phyloP scores from a whole-genome alignment of 306 rosid genomes.

The Inga oerstediana region DNA sequence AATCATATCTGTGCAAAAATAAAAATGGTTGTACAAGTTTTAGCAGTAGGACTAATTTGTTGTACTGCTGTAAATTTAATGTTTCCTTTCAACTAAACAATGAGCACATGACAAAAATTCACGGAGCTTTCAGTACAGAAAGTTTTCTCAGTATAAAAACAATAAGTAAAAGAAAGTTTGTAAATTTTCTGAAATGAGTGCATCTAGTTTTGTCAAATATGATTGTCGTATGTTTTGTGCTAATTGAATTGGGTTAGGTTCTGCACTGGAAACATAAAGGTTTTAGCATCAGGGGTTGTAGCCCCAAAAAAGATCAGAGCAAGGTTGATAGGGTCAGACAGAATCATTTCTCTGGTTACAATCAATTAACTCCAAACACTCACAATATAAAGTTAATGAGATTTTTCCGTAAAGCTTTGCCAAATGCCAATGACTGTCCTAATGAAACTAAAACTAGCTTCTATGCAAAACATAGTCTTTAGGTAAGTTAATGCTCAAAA shows the following conservation, averaged over 20 bases:
- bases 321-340: neutral
- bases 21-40: neutral
- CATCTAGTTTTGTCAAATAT: neutral
- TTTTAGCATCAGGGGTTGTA: neutral
- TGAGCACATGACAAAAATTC: neutral
- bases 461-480: neutral
- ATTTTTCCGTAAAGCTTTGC: neutral
- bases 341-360: neutral
- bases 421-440: neutral
- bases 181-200: neutral
- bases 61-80: neutral
- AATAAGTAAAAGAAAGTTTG: neutral
- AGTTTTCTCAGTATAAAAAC: neutral
- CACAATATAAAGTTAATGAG: neutral
- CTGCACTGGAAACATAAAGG: neutral
- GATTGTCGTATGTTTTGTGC: neutral
- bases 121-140: constrained; percentile 1
- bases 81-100: too few species aligned
- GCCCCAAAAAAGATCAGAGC: constrained; percentile 8
- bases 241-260: neutral
- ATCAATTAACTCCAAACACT: neutral
- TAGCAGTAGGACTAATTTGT: constrained; percentile 17
- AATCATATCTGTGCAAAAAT: neutral
- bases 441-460: neutral
- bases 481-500: neutral